A percentile compares a stretch with the other conserved stretches of the same genome.
These are phyloP conservation scores for Kuraishia molischiana DNA, from an alignment of 805 yeast species.

Conservation along the genomic window DNA sequence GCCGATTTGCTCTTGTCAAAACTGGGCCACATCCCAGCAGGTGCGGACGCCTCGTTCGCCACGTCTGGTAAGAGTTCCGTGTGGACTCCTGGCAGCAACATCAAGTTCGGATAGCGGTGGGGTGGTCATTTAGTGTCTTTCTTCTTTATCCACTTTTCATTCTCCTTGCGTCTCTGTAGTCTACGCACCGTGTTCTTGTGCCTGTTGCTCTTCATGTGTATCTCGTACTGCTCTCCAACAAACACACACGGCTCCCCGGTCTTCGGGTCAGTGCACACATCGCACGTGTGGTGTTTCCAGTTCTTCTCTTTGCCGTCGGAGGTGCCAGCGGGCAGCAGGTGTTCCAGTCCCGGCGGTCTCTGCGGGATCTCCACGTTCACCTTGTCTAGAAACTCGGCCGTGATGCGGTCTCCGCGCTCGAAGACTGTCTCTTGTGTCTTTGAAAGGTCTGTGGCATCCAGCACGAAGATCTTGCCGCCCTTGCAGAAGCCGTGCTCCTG, in stretches of 20 bases:
- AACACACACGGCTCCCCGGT: constrained; percentile 44
- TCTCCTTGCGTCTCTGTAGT: constrained; percentile 40
- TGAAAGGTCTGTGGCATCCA: constrained; percentile 68
- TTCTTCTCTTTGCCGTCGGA: constrained; percentile 5
- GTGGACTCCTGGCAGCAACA: constrained; percentile 17
- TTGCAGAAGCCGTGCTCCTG: constrained; percentile 31
- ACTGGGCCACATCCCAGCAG: neutral
- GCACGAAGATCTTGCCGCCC: constrained; percentile 55
- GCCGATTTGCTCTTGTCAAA: neutral
- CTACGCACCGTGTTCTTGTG: constrained; percentile 48
- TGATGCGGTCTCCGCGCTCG: constrained; percentile 42
- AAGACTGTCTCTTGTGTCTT: constrained; percentile 53
- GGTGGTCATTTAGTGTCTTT: constrained; percentile 4
- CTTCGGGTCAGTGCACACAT: constrained; percentile 46
- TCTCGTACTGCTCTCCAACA: constrained; percentile 67
- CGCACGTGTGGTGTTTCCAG: constrained; percentile 69
- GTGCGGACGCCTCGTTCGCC: neutral
- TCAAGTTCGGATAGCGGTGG: constrained; percentile 13
- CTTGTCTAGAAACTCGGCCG: constrained; percentile 18
- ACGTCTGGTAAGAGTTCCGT: constrained; percentile 2
- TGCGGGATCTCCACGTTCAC: constrained; percentile 2
- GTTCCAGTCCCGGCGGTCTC: constrained; percentile 4
- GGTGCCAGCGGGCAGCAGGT: constrained; percentile 1
- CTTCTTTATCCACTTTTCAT: constrained; percentile 29
- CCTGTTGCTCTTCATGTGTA: constrained; percentile 58